Evolutionary conservation across 805 yeast species (phyloP), one percentile per base, ranked within the genome.

Genomic region (Yamadazyma endophytica): DNA sequence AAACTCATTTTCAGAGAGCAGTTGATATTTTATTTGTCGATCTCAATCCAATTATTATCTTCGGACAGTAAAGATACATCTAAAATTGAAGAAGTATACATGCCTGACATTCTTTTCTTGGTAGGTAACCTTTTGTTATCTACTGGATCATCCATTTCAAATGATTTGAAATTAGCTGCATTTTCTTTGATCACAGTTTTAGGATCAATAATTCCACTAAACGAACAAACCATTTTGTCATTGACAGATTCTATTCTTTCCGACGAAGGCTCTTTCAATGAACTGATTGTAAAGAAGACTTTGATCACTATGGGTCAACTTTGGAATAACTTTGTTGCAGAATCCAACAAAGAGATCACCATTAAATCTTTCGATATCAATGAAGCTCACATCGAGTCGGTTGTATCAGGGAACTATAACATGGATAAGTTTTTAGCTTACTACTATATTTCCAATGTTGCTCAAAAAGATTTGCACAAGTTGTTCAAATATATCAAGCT

Each of bases 131-230:
- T 83, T 23, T 56, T 82, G 38, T 40, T 49, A 18, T 51, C 54
- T 3, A 43, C 43, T 11, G 46, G 42, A 28, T 40, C 27, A 24
- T 28, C 30, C 17, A 25, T 42, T 14, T 37, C 56, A 5, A 40
- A 62, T 22, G 94, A 86, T 47, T 70, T 80, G 30, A 92, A 84
- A 53, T 70, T 86, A 37, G 81, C 96, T 13, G 87, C 90, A 2
- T 90, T 85, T 54, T 83, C 95, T 28, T 66, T 88, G 9, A 52
- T 90, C 15, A 75, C 90, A 0, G 96, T 90, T 2, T 61, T 89
- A 31, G 73, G 82, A 5, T 69, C 90, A 3, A 81, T 90, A 27
- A 70, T 79, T 29, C 82, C 86, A 5, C 66, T 92, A 28, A 39
- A 57, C 5, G 24, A 46, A 16, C 54, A 50, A 9, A 38, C 62